These are phyloP conservation scores for Metarhizium album DNA, from an alignment of 2,329 filamentous ascomycete species.

Conservation along the genomic window DNA sequence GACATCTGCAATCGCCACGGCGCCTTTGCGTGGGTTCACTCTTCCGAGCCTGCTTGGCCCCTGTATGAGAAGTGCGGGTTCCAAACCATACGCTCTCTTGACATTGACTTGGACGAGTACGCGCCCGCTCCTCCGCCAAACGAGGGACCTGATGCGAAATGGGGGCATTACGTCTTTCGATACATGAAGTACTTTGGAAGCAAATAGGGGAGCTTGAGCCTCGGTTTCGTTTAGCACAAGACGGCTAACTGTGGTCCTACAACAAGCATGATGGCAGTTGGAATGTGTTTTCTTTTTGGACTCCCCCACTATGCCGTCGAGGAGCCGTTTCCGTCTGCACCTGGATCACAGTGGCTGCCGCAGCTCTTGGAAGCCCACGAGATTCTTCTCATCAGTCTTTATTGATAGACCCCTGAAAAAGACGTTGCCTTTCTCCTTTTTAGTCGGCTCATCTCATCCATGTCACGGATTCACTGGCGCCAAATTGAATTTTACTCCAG, in stretches of 20 bases:
- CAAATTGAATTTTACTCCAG: background rate
- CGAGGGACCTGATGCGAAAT: constrained; percentile 15
- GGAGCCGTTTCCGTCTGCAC: background rate
- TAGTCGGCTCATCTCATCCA: too few relatives aligned
- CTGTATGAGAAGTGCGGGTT: constrained; percentile 21
- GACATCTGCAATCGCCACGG: constrained; percentile 16
- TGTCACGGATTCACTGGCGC: background rate
- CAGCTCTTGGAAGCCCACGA: too few relatives aligned
- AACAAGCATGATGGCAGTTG: background rate
- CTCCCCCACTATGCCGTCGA: background rate
- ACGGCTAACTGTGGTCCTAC: background rate
- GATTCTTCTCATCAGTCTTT: too few relatives aligned
- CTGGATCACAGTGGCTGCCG: background rate
- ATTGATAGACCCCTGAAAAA: too few relatives aligned
- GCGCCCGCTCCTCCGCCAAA: constrained; percentile 14
- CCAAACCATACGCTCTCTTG: constrained; percentile 16
- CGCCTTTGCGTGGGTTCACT: constrained; percentile 24
- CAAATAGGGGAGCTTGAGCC: background rate
- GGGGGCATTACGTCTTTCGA: constrained; percentile 23
- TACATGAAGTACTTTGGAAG: constrained; percentile 20
- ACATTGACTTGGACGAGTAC: constrained; percentile 22
- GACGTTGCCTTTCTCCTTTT: too few relatives aligned
- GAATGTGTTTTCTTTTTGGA: background rate
- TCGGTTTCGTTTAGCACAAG: background rate
- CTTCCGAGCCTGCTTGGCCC: constrained; percentile 20